Evolutionary conservation across 345 rosid species (phyloP), one percentile per base, ranked within the genome.

Genomic region (Eucalyptus rudis): DNA sequence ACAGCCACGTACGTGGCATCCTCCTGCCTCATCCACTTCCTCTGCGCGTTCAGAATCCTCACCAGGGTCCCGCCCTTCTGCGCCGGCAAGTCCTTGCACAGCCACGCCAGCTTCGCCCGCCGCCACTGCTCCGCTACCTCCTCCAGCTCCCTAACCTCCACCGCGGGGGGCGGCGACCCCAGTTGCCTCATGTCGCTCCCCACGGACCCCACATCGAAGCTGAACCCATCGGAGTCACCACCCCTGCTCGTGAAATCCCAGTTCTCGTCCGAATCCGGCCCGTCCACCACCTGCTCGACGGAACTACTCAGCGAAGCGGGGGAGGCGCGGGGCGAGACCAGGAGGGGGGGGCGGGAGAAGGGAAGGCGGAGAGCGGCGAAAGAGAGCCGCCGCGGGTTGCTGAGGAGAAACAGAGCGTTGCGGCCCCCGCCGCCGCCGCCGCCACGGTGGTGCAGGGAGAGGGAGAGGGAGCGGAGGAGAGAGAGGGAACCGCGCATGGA

Each of bases 71-170:
- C 98, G 51, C 95, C 90, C 89, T 94, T 96, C 33, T 96, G 97
- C 62, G 95, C 90, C 10, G 98, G 99, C 84, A 96, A 91, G 88
- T 97, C 96, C 89, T 96, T 96, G 89, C 99, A 97, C 27, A 97
- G 95, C 99, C 99, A 96, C 1, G 98, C 99, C 64, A 97, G 90
- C 94, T 93, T 96, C 59, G 98, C 90, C 52, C 99, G 92, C 92
- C 97, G 91, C 98, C 99, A 97, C 81, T 96, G 96, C 92, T 96
- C 98, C 36, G 97, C 96, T 13, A 96, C 88, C 90, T 97, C 98
- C 91, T 92, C 96, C 90, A 96, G 89, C 76, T 95, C 96, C 92
- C 25, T 94, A 33, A 96, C 96, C 91, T 96, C 96, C 58, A 96
- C 86, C 58, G 71, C 93, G 43, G 96, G 91, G 62, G 92, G 47